Conservation (phyloP, 1,284 basidiomycete genomes). For the Amylostereum areolatum region DNA sequence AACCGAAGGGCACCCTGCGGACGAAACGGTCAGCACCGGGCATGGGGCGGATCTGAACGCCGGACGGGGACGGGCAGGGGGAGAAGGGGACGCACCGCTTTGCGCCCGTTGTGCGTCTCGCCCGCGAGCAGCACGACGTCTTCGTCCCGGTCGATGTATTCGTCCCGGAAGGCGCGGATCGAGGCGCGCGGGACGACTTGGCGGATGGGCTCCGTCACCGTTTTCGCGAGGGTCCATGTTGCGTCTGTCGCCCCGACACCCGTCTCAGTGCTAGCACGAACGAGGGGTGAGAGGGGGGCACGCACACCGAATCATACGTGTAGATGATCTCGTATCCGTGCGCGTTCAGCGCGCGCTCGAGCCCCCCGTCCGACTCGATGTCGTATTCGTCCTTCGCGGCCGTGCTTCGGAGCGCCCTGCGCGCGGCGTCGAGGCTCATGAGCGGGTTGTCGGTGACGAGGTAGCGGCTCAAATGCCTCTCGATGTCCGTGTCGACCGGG, state of each 20-base stretch:
- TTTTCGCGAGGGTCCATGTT: slow-evolving; percentile 35
- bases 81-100: slow-evolving; percentile 28
- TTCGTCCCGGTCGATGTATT: slow-evolving; percentile 24
- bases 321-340: slow-evolving; percentile 31
- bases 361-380: slow-evolving; percentile 18
- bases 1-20: slow-evolving; percentile 33
- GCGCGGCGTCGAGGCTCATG: slow-evolving; percentile 6
- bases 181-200: slow-evolving; percentile 26
- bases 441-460: background rate
- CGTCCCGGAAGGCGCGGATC: slow-evolving; percentile 33
- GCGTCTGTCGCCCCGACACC: slow-evolving; percentile 19
- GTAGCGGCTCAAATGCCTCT: background rate
- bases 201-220: slow-evolving; percentile 27
- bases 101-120: slow-evolving; percentile 33
- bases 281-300: slow-evolving; percentile 4
- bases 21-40: background rate
- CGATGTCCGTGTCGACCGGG: slow-evolving; percentile 2
- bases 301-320: slow-evolving; percentile 31
- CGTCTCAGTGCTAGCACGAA: no score
- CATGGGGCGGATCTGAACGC: no score
- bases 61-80: background rate
- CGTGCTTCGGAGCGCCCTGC: background rate
- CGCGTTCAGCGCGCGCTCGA: slow-evolving; percentile 26
- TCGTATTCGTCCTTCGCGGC: slow-evolving; percentile 10
- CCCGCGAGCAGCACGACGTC: slow-evolving; percentile 35